Evolutionary conservation across 257 asterid genomes (phyloP).

Genomic region (Orobanche coerulescens): DNA sequence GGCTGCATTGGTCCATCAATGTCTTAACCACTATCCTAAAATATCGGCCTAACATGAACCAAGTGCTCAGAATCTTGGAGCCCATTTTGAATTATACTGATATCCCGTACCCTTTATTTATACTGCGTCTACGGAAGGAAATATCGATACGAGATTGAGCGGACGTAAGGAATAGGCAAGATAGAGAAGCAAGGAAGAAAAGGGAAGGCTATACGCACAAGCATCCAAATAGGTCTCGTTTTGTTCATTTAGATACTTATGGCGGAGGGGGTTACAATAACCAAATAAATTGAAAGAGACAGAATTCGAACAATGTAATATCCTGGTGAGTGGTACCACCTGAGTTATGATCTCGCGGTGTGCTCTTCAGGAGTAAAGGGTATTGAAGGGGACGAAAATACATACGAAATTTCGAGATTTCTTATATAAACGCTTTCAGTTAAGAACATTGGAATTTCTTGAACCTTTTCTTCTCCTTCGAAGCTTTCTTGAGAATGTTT

Average conservation of each 20-base stretch:
- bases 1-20: constrained; percentile 58
- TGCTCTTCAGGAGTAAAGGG: constrained; percentile 22
- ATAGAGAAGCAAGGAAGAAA: constrained; percentile 10
- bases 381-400: constrained; percentile 8
- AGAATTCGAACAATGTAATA: too few species aligned
- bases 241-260: constrained; percentile 45
- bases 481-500: constrained; percentile 14
- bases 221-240: constrained; percentile 35
- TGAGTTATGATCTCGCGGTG: constrained; percentile 27
- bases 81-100: constrained; percentile 35
- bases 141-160: constrained; percentile 13
- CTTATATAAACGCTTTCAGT: not conserved
- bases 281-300: too few species aligned
- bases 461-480: constrained; percentile 20
- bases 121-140: constrained; percentile 30
- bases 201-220: constrained; percentile 41
- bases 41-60: constrained; percentile 60
- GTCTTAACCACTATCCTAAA: constrained; percentile 49
- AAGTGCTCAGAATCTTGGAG: constrained; percentile 50
- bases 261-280: too few species aligned
- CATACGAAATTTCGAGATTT: constrained; percentile 8
- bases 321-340: too few species aligned
- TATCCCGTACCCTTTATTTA: constrained; percentile 57
- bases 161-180: constrained; percentile 19
- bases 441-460: constrained; percentile 8